These are phyloP conservation scores for Colletotrichum musicola DNA, from an alignment of 2,329 filamentous ascomycete genomes.

Conservation along the genomic window DNA sequence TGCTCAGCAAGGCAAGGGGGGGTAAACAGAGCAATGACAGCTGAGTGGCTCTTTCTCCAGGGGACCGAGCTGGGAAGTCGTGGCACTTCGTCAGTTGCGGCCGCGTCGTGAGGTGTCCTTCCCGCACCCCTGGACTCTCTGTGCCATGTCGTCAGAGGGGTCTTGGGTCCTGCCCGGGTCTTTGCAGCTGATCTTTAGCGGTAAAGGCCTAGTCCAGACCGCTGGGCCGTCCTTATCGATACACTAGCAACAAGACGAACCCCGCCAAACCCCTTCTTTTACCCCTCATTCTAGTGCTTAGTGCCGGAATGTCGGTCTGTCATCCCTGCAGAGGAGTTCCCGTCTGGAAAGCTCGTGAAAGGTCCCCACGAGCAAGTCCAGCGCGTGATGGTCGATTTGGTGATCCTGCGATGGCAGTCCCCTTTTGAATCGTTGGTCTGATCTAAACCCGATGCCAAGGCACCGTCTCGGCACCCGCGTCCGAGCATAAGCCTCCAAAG, in stretches of 20 bases:
- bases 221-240: constrained; percentile 21
- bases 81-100: constrained; percentile 15
- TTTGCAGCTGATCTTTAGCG: constrained; percentile 23
- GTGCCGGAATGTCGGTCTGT: constrained; percentile 26
- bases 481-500: constrained; percentile 10
- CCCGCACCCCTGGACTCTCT: constrained; percentile 5
- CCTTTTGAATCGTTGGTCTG: constrained; percentile 3
- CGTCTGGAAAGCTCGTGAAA: neutral
- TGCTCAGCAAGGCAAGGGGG: constrained; percentile 20
- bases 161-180: neutral
- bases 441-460: neutral
- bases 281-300: constrained; percentile 25
- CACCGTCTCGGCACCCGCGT: neutral
- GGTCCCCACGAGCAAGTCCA: neutral
- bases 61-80: constrained; percentile 7
- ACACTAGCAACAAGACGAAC: constrained; percentile 4
- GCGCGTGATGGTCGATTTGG: neutral
- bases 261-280: constrained; percentile 18
- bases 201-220: constrained; percentile 23
- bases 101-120: neutral
- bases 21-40: neutral
- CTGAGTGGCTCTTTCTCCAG: constrained; percentile 18
- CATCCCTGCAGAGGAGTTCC: constrained; percentile 11
- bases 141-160: constrained; percentile 23
- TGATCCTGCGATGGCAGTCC: neutral